Evolutionary conservation across 352 stramenopile genomes (phyloP), one percentile per base, ranked within the genome.

Genomic region (Lagenidium giganteum): DNA sequence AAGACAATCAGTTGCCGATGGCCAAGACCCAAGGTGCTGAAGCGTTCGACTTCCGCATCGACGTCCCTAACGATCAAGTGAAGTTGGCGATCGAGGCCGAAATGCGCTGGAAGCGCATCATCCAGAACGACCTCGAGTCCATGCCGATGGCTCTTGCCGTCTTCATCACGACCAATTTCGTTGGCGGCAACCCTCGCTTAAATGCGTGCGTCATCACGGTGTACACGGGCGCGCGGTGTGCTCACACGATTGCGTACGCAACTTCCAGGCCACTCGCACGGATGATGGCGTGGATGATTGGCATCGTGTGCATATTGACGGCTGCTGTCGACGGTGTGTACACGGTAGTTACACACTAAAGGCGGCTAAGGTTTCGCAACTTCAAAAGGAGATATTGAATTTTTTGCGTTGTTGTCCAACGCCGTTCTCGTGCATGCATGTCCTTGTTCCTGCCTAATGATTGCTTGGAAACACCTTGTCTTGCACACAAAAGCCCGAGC

Each of bases 121-220:
- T 61, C 11, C 45, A 58, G 30, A 69, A 69, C 37, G 59, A 69
- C 39, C 26, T 69, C 23, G 59, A 69, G 47, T 62, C 53, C 8
- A 46, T 69, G 3, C 59, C 59, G 11, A 35, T 69, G 34, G 54
- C 54, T 7, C 17, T 57, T 13, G 36, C 44, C 8, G 47, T 62
- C 8, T 57, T 53, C 37, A 26, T 56, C 21, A 23, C 32, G 12
- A 37, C 54, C 3, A 57, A 55, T 21, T 8, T 42, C 16, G 43
- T 30, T 1, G 54, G 50, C 17, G 50, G 40, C 22, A 51, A 53
- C 29, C 12, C 16, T 16, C 13, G 12, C 5, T 23, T 59, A 8
- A 64, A 48, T 23, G 24, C 25, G 12, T 5, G 46, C 11, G 13
- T 49, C 17, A 42, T 62, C 18, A 30, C 55, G 21, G 35, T 46